A percentile compares a stretch with the other conserved stretches of the same genome.
These are phyloP conservation scores for Brassica carinata DNA, from an alignment of 345 rosid species.

Conservation along the genomic window DNA sequence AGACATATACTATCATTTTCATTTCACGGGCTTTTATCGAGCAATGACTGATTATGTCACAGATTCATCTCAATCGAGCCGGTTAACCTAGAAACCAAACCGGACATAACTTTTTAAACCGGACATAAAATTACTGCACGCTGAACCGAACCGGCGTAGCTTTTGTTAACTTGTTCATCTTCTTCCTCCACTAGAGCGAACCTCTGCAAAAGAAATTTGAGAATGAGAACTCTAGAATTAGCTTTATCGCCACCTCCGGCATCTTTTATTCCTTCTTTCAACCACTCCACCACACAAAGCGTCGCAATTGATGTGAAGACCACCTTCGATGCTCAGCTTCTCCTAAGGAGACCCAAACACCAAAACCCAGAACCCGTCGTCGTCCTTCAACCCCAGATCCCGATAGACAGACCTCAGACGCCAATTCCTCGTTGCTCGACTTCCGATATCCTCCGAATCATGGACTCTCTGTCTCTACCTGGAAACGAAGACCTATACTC, in stretches of 20 bases:
- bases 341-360: slow-evolving; percentile 33
- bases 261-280: slow-evolving; percentile 16
- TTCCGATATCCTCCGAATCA: slow-evolving; percentile 51
- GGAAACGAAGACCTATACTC: slow-evolving; percentile 54
- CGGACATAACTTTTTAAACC: slow-evolving; percentile 1
- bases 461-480: slow-evolving; percentile 56
- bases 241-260: slow-evolving; percentile 33
- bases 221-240: slow-evolving; percentile 38
- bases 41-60: background rate
- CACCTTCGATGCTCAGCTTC: slow-evolving; percentile 29
- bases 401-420: background rate
- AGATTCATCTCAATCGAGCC: background rate
- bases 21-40: background rate
- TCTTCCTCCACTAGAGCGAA: background rate
- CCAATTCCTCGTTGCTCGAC: slow-evolving; percentile 25
- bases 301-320: slow-evolving; percentile 8
- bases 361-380: slow-evolving; percentile 19
- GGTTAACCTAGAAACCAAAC: background rate
- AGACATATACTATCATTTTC: no score
- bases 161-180: slow-evolving; percentile 2
- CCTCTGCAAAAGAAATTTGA: background rate
- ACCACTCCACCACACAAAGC: background rate
- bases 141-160: background rate
- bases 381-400: slow-evolving; percentile 6
- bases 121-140: background rate